A percentile compares a stretch with the other conserved stretches of the same genome.
These are phyloP conservation scores for Bocquillonia castaneifolia DNA, from an alignment of 441 rosid genomes.

Conservation along the genomic window DNA sequence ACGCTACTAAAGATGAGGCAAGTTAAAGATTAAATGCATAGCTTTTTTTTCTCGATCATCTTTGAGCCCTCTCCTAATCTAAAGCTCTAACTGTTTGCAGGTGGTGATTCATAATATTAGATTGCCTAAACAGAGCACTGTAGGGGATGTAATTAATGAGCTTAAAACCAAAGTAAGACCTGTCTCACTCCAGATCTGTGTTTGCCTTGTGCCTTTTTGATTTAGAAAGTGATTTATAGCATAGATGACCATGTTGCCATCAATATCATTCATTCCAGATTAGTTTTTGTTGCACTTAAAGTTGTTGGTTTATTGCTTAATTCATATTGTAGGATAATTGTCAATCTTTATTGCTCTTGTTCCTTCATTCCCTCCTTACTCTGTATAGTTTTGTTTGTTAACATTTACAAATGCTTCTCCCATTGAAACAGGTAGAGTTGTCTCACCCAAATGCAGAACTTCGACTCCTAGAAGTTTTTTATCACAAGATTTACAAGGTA, in stretches of 20 bases:
- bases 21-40: slow-evolving; percentile 23
- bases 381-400: not conserved
- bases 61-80: slow-evolving; percentile 8
- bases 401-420: not conserved
- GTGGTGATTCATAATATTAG: slow-evolving; percentile 79
- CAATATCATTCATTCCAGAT: not conserved
- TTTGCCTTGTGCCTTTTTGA: not conserved
- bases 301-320: not conserved
- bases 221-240: not conserved
- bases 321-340: not conserved
- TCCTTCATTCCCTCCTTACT: not conserved
- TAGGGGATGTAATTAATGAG: slow-evolving; percentile 81
- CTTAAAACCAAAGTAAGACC: slow-evolving; percentile 68
- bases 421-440: slow-evolving; percentile 64
- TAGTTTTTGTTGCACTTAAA: not conserved
- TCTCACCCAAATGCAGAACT: slow-evolving; percentile 87
- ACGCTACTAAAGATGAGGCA: slow-evolving; percentile 82
- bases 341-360: not conserved
- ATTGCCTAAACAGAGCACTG: slow-evolving; percentile 92
- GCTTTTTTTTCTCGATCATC: not conserved
- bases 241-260: not conserved
- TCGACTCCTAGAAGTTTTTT: slow-evolving; percentile 86
- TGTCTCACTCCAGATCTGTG: not conserved
- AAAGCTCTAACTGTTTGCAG: slow-evolving; percentile 34
- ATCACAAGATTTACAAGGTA: slow-evolving; percentile 94